phyloP scores from a whole-genome alignment of 2,329 filamentous ascomycete species.

The Microdochium bolleyi region DNA sequence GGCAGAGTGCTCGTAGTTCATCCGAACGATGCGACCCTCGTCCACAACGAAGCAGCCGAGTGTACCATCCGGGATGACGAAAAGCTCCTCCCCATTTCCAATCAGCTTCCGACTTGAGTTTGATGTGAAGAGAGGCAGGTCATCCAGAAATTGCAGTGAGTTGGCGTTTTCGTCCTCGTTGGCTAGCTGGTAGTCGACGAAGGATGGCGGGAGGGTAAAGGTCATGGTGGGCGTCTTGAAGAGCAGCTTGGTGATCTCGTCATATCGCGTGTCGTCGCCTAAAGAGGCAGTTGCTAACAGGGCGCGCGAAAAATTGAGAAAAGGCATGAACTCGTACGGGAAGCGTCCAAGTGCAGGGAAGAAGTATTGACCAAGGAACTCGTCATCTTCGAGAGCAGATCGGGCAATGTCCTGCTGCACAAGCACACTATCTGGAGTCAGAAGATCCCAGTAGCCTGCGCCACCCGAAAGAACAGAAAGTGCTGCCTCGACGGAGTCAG shows the following conservation, averaged over 20 bases:
- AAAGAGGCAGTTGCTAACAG: slow-evolving; percentile 32
- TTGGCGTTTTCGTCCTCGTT: slow-evolving; percentile 84
- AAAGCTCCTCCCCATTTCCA: slow-evolving; percentile 37
- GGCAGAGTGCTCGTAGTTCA: slow-evolving; percentile 73
- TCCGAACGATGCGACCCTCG: slow-evolving; percentile 64
- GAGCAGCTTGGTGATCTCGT: slow-evolving; percentile 54
- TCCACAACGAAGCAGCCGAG: slow-evolving; percentile 69
- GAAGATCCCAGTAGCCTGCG: slow-evolving; percentile 45
- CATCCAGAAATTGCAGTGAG: slow-evolving; percentile 58
- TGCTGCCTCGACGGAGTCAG: slow-evolving; percentile 60
- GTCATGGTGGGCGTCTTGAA: slow-evolving; percentile 68
- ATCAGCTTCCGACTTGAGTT: slow-evolving; percentile 35
- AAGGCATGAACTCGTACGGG: slow-evolving; percentile 77
- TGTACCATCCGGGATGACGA: slow-evolving; percentile 59
- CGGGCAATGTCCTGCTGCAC: slow-evolving; percentile 23
- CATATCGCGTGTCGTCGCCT: slow-evolving; percentile 16
- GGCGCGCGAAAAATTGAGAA: slow-evolving; percentile 63
- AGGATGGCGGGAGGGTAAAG: slow-evolving; percentile 63
- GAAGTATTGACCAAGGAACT: slow-evolving; percentile 53
- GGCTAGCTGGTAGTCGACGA: slow-evolving; percentile 67
- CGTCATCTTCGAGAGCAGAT: slow-evolving; percentile 43
- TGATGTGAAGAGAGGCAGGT: slow-evolving; percentile 55
- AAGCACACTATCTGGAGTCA: slow-evolving; percentile 27
- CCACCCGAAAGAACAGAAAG: slow-evolving; percentile 55
- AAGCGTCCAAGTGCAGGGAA: slow-evolving; percentile 67